Conservation (phyloP, 2,329 filamentous ascomycete species). For the Penicillium rolfsii region DNA sequence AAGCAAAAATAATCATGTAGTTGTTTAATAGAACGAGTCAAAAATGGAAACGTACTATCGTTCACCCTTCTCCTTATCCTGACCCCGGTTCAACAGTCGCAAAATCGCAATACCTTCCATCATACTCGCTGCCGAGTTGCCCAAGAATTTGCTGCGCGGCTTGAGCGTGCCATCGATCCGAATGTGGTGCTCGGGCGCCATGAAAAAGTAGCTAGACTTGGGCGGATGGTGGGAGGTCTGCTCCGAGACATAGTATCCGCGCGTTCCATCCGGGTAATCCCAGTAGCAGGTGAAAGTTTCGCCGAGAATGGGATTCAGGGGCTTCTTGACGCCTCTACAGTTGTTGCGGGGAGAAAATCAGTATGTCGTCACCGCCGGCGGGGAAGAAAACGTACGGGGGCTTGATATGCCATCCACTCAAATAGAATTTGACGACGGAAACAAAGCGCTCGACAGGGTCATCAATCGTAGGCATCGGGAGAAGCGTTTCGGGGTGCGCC, state of each 20-base stretch:
- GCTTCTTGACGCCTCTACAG: conserved; percentile 91
- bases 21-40: background rate
- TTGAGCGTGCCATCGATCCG: conserved; percentile 95
- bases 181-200: conserved; percentile 91
- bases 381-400: conserved; percentile 71
- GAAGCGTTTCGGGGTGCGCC: conserved; percentile 95
- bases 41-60: conserved; percentile 71
- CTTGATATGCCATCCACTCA: conserved; percentile 98
- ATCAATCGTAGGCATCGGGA: conserved; percentile 83
- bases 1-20: background rate
- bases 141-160: conserved; percentile 90
- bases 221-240: conserved; percentile 98
- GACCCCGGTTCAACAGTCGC: conserved; percentile 76
- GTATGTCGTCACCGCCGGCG: background rate
- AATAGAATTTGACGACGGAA: conserved; percentile 95
- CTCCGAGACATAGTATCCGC: conserved; percentile 94
- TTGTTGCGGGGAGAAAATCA: conserved; percentile 4
- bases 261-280: conserved; percentile 82
- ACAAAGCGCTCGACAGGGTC: conserved; percentile 90
- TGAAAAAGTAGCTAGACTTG: conserved; percentile 99
- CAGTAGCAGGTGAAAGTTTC: conserved; percentile 96
- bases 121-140: conserved; percentile 94
- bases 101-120: conserved; percentile 97
- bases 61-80: conserved; percentile 67
- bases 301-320: conserved; percentile 92